Evolutionary conservation across 352 stramenopile species (phyloP).

Genomic region (Detonula confervacea): DNA sequence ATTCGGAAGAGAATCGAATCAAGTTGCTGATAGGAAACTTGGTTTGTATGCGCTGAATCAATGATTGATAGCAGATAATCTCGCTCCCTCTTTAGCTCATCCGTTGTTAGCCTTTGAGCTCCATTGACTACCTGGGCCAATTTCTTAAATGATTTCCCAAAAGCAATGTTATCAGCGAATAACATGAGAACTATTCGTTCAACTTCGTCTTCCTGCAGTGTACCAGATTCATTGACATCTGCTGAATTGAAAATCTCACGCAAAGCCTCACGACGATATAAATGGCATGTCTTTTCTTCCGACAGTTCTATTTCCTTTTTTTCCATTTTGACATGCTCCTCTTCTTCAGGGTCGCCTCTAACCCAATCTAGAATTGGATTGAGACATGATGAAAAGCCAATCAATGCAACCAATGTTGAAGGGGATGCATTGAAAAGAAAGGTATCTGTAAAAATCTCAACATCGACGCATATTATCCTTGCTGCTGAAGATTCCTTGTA

Average conservation of each 20-base stretch:
- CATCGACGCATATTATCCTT: slow-evolving; percentile 9
- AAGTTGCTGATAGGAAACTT: slow-evolving; percentile 52
- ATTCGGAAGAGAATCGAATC: slow-evolving; percentile 43
- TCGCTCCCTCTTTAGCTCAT: slow-evolving; percentile 49
- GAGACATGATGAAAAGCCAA: slow-evolving; percentile 34
- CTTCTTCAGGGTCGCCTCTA: slow-evolving; percentile 20
- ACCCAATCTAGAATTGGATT: slow-evolving; percentile 32
- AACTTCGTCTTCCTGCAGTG: slow-evolving; percentile 45
- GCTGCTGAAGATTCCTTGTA: not conserved
- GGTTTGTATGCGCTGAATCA: slow-evolving; percentile 39
- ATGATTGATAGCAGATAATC: slow-evolving; percentile 49
- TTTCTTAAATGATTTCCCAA: not conserved
- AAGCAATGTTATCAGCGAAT: slow-evolving; percentile 29
- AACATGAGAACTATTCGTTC: slow-evolving; percentile 38
- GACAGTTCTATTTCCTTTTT: slow-evolving; percentile 28
- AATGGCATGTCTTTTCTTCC: slow-evolving; percentile 29
- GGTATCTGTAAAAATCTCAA: slow-evolving; percentile 28
- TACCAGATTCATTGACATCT: slow-evolving; percentile 46
- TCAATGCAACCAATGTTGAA: slow-evolving; percentile 38
- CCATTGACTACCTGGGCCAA: not conserved
- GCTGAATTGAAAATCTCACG: slow-evolving; percentile 44
- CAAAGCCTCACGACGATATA: slow-evolving; percentile 30
- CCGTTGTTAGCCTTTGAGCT: slow-evolving; percentile 27
- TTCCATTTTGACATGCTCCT: slow-evolving; percentile 17
- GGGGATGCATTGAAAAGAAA: slow-evolving; percentile 40